These are phyloP conservation scores for Triticum urartu DNA, from an alignment of 176 grass and related monocot species.

Conservation along the genomic window DNA sequence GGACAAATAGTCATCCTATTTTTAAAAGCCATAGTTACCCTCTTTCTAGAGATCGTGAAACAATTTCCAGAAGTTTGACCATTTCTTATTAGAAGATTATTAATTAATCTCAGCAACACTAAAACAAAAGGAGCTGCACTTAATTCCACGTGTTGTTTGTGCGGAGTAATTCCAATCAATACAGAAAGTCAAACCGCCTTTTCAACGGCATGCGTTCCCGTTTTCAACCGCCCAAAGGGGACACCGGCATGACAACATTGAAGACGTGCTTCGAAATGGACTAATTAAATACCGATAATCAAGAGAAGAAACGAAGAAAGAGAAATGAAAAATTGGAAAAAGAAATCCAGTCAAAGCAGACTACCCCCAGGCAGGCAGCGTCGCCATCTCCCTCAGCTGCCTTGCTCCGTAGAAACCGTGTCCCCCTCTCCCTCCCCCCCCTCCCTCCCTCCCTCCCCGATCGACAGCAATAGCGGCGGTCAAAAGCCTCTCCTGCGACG, in stretches of 20 bases:
- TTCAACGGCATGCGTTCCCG: neutral
- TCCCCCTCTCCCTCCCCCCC: slow-evolving; percentile 13
- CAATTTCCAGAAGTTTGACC: neutral
- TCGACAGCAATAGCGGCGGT: slow-evolving; percentile 53
- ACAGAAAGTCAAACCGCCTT: neutral
- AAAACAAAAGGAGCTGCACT: neutral
- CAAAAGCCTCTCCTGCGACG: slow-evolving; percentile 49
- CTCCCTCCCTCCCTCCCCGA: neutral
- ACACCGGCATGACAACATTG: slow-evolving; percentile 11
- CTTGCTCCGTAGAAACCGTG: slow-evolving; percentile 59
- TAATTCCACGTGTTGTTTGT: neutral
- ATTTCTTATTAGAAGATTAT: neutral
- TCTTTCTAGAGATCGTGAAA: no score
- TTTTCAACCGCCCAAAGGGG: neutral
- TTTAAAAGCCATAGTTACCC: no score
- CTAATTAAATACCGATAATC: no score
- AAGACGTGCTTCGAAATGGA: neutral
- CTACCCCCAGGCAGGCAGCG: slow-evolving; percentile 24
- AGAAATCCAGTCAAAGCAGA: slow-evolving; percentile 48
- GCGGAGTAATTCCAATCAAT: neutral
- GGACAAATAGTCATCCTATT: no score
- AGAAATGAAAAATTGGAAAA: neutral
- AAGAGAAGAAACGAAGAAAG: neutral
- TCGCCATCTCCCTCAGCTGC: neutral
- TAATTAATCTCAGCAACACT: no score